Conservation (phyloP, 169 alveolate species). For the Theileria annulata region DNA sequence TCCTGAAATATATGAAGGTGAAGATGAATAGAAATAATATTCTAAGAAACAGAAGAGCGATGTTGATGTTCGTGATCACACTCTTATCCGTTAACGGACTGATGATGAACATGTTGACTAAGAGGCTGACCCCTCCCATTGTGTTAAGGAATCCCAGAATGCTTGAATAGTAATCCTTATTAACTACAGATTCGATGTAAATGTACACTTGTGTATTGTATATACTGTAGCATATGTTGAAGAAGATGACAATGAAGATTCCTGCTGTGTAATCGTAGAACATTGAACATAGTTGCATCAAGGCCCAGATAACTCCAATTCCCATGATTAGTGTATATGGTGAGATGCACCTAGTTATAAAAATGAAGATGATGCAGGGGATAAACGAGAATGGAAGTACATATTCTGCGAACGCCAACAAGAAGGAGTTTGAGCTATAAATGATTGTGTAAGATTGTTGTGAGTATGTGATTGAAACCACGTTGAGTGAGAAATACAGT, state of each 20-base stretch:
- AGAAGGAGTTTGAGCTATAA: conserved; percentile 5
- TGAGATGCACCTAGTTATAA: conserved; percentile 16
- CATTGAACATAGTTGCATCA: conserved; percentile 31
- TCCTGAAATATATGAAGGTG: background rate
- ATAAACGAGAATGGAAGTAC: conserved; percentile 46
- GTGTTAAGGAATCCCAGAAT: conserved; percentile 61
- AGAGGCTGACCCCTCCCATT: conserved; percentile 55
- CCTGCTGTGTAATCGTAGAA: conserved; percentile 30
- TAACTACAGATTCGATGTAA: conserved; percentile 42
- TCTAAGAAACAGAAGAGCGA: conserved; percentile 13
- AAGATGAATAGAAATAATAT: conserved; percentile 18
- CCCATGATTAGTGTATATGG: conserved; percentile 38
- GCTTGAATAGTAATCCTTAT: conserved; percentile 38
- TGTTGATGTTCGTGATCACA: background rate
- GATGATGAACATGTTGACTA: conserved; percentile 15
- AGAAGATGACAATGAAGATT: conserved; percentile 14
- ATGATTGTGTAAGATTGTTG: conserved; percentile 47
- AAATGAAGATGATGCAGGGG: conserved; percentile 41
- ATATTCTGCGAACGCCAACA: conserved; percentile 51
- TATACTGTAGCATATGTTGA: conserved; percentile 37
- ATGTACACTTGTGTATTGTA: conserved; percentile 59
- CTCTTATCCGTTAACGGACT: conserved; percentile 3
- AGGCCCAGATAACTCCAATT: conserved; percentile 16
- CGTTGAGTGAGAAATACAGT: conserved; percentile 48
- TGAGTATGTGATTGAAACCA: conserved; percentile 46